Percentiles rank a stretch among this genome's conserved stretches.
Evolutionary conservation across 2,329 filamentous ascomycete species (phyloP).

Genomic region (Lasiodiplodia hormozganensis): DNA sequence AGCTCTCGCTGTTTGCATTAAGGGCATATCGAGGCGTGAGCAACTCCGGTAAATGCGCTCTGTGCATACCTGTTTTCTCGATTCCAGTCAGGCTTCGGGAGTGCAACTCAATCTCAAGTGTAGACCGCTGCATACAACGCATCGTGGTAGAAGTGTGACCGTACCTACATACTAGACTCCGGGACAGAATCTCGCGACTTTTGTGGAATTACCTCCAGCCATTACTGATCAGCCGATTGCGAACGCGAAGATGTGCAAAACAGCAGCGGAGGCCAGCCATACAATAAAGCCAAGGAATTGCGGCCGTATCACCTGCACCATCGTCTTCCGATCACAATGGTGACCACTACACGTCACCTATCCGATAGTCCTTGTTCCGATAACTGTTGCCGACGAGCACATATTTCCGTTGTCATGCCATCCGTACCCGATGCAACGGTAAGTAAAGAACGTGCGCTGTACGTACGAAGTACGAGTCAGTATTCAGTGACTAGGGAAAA

Average conservation of each 20-base stretch:
- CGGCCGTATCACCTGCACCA: not conserved
- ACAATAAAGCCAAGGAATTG: not conserved
- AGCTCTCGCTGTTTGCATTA: not conserved
- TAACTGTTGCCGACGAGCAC: not conserved
- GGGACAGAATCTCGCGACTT: too few relatives aligned
- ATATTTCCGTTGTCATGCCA: not conserved
- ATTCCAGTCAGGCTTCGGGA: too few relatives aligned
- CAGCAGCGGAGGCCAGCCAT: not conserved
- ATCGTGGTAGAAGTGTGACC: too few relatives aligned
- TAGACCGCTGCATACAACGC: too few relatives aligned
- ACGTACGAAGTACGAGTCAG: not conserved
- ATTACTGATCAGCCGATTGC: not conserved
- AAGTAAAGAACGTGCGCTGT: not conserved
- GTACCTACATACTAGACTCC: too few relatives aligned
- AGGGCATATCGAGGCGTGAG: not conserved
- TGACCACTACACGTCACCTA: too few relatives aligned
- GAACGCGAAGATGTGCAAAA: not conserved
- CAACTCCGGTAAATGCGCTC: not conserved
- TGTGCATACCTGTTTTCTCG: too few relatives aligned
- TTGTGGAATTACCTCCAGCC: too few relatives aligned
- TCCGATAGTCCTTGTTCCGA: not conserved
- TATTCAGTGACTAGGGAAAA: not conserved
- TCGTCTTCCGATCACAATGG: not conserved
- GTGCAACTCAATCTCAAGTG: too few relatives aligned
- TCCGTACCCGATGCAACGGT: not conserved